Percentiles rank a stretch among this genome's conserved stretches.
These are phyloP conservation scores for Staphylotrichum longicolle DNA, from an alignment of 495 filamentous ascomycete genomes.

Conservation along the genomic window DNA sequence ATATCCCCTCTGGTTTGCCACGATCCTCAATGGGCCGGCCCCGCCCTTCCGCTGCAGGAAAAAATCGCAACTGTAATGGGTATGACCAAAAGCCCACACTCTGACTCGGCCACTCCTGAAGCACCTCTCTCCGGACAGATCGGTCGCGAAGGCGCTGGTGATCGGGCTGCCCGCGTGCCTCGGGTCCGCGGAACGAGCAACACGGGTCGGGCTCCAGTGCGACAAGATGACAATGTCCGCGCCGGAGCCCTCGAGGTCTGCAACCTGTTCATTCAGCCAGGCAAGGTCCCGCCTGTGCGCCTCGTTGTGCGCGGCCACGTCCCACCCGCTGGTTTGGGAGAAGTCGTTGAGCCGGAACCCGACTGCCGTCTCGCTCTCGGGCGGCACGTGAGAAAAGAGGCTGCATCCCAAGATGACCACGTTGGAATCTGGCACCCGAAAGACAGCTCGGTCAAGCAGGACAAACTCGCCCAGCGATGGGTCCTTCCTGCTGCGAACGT, in stretches of 20 bases:
- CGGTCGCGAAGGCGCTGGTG: constrained; percentile 45
- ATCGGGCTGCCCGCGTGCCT: constrained; percentile 43
- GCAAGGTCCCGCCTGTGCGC: constrained; percentile 44
- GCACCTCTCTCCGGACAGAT: constrained; percentile 44
- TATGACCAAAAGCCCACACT: constrained; percentile 59
- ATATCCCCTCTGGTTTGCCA: too few relatives aligned
- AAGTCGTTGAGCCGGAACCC: constrained; percentile 49
- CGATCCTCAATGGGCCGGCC: background rate
- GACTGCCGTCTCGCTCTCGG: constrained; percentile 34
- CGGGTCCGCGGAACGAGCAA: constrained; percentile 40
- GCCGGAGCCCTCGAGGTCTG: constrained; percentile 30
- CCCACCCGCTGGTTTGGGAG: constrained; percentile 48
- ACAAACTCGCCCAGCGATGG: background rate
- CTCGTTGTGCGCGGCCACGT: constrained; percentile 42
- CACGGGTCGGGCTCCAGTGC: constrained; percentile 50
- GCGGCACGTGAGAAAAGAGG: constrained; percentile 43
- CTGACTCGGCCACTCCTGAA: constrained; percentile 45
- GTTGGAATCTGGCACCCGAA: constrained; percentile 33
- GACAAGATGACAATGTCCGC: constrained; percentile 48
- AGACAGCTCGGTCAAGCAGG: constrained; percentile 26
- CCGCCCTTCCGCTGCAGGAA: constrained; percentile 10
- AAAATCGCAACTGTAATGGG: constrained; percentile 53
- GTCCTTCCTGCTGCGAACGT: constrained; percentile 7
- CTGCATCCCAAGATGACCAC: constrained; percentile 24
- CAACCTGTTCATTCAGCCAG: constrained; percentile 54